Evolutionary conservation across 2,329 filamentous ascomycete species (phyloP).

Genomic region (Alternaria burnsii): DNA sequence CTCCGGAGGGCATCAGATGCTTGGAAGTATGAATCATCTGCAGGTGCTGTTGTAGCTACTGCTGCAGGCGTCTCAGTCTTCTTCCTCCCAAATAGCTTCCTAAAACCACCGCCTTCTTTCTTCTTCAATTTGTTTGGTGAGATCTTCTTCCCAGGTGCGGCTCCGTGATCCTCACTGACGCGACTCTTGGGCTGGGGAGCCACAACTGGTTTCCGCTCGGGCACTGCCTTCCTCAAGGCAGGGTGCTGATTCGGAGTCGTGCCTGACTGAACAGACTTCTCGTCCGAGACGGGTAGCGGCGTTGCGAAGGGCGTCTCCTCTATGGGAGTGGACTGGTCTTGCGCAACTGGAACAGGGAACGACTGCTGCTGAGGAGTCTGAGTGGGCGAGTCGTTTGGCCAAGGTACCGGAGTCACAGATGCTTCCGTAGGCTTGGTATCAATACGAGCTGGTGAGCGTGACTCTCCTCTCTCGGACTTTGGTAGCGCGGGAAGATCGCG

Average conservation of each 20-base stretch:
- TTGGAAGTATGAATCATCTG: slow-evolving; percentile 29
- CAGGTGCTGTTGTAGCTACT: slow-evolving; percentile 24
- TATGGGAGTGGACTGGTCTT: slow-evolving; percentile 1
- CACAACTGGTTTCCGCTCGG: slow-evolving; percentile 31
- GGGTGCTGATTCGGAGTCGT: slow-evolving; percentile 52
- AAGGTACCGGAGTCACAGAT: slow-evolving; percentile 46
- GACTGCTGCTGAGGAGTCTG: slow-evolving; percentile 43
- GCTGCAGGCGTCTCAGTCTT: slow-evolving; percentile 37
- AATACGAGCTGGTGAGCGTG: slow-evolving; percentile 41
- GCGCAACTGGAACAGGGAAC: slow-evolving; percentile 9
- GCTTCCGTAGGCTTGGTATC: slow-evolving; percentile 34
- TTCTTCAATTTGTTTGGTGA: slow-evolving; percentile 51
- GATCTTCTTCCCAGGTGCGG: slow-evolving; percentile 36
- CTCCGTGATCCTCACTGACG: slow-evolving; percentile 31
- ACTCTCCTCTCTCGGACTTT: slow-evolving; percentile 34
- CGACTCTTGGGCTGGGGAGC: slow-evolving; percentile 22
- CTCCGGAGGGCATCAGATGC: slow-evolving; percentile 35
- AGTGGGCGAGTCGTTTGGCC: slow-evolving; percentile 36
- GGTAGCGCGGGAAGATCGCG: slow-evolving; percentile 56
- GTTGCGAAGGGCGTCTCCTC: slow-evolving; percentile 13
- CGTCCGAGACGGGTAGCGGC: slow-evolving; percentile 32
- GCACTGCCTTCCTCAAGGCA: slow-evolving; percentile 49
- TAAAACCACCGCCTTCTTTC: slow-evolving; percentile 49
- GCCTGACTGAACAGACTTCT: slow-evolving; percentile 35
- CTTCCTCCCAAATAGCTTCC: slow-evolving; percentile 53